A percentile compares a stretch with the other conserved stretches of the same genome.
phyloP scores from a whole-genome alignment of 768 basidiomycete species.

The Mycena rosella region DNA sequence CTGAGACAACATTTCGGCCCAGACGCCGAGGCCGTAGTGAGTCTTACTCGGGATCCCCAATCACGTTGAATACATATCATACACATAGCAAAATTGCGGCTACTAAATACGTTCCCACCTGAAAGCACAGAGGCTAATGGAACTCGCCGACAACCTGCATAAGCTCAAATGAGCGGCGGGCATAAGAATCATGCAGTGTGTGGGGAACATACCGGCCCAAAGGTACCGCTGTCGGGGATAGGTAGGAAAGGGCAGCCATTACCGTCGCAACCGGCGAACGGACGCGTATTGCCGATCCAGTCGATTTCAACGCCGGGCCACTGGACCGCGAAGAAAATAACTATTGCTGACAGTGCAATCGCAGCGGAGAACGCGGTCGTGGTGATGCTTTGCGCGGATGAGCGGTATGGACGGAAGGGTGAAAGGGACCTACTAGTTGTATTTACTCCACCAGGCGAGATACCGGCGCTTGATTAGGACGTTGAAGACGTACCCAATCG shows the following conservation, averaged over 20 bases:
- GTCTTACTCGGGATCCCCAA: no score
- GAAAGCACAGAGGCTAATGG: no score
- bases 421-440: constrained; percentile 18
- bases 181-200: no score
- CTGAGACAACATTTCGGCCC: no score
- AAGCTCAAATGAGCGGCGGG: no score
- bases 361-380: constrained; percentile 48
- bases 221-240: constrained; percentile 37
- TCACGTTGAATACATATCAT: no score
- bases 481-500: constrained; percentile 43
- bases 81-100: no score
- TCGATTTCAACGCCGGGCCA: constrained; percentile 41
- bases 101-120: no score
- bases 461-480: constrained; percentile 40
- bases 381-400: constrained; percentile 39
- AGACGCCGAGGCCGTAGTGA: no score
- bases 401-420: constrained; percentile 2
- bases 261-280: constrained; percentile 37
- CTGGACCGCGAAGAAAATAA: constrained; percentile 53
- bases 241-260: constrained; percentile 35
- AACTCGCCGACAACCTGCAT: no score
- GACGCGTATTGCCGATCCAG: constrained; percentile 48
- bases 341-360: constrained; percentile 50
- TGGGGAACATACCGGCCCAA: constrained; percentile 38
- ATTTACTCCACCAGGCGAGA: constrained; percentile 47